Percentiles rank a stretch among this genome's conserved stretches.
These are phyloP conservation scores for Rhipidocladum racemiflorum DNA, from an alignment of 176 grass and related monocot genomes.

Conservation along the genomic window DNA sequence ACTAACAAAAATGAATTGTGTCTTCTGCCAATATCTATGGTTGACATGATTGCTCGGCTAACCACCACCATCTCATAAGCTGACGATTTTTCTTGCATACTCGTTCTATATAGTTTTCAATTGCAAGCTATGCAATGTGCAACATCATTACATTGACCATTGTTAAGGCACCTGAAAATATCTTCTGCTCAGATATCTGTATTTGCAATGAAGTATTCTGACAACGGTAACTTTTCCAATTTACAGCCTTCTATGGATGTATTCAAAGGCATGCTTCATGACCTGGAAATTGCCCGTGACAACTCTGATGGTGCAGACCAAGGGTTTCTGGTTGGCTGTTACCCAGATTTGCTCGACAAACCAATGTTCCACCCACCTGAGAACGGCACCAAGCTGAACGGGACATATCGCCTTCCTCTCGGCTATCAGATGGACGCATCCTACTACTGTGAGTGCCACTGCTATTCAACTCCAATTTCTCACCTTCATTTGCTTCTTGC, in stretches of 20 bases:
- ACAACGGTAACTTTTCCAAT: not conserved
- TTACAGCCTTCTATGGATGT: slow-evolving; percentile 90
- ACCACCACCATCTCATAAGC: not conserved
- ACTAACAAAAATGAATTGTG: not conserved
- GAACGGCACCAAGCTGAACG: slow-evolving; percentile 80
- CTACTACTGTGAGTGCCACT: slow-evolving; percentile 77
- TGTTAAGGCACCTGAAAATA: slow-evolving; percentile 6
- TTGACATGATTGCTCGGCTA: slow-evolving; percentile 5
- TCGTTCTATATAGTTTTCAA: not conserved
- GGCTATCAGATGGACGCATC: slow-evolving; percentile 99
- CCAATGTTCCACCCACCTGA: slow-evolving; percentile 85
- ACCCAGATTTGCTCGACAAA: slow-evolving; percentile 77
- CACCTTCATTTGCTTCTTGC: not conserved
- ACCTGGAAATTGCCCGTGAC: slow-evolving; percentile 56
- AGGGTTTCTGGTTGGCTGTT: slow-evolving; percentile 85
- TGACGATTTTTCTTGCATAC: not conserved
- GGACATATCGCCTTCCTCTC: slow-evolving; percentile 86
- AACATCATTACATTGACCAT: not conserved
- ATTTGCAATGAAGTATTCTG: not conserved
- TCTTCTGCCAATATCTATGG: not conserved
- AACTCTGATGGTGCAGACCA: slow-evolving; percentile 94
- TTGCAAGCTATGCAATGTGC: not conserved
- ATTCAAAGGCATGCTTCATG: slow-evolving; percentile 89
- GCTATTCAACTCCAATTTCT: not conserved
- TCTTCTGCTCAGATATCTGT: not conserved